Evolutionary conservation across 202 grass and related monocot species (phyloP).

Genomic region (Zizania palustris): DNA sequence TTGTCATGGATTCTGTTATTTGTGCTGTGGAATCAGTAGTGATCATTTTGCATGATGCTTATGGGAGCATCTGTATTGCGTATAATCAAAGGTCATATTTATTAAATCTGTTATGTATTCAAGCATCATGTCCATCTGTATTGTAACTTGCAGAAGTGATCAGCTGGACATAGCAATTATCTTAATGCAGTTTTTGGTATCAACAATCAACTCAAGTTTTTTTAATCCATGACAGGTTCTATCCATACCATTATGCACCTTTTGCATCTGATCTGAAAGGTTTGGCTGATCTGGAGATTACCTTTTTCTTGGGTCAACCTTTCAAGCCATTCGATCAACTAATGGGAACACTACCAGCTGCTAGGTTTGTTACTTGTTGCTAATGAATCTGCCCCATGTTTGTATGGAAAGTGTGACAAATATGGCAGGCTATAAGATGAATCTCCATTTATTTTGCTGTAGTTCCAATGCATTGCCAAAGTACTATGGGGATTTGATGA

Average conservation of each 20-base stretch:
- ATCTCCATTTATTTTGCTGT: slow-evolving; percentile 49
- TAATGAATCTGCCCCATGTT: slow-evolving; percentile 23
- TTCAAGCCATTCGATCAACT: slow-evolving; percentile 99
- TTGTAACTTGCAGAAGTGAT: slow-evolving; percentile 13
- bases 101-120: neutral
- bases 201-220: slow-evolving; percentile 29
- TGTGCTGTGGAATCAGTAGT: slow-evolving; percentile 27
- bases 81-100: neutral
- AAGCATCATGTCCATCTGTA: slow-evolving; percentile 5
- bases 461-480: slow-evolving; percentile 92
- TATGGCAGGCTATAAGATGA: slow-evolving; percentile 42
- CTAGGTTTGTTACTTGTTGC: slow-evolving; percentile 67
- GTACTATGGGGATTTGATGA: slow-evolving; percentile 76
- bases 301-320: slow-evolving; percentile 99
- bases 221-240: slow-evolving; percentile 71
- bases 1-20: slow-evolving; percentile 17
- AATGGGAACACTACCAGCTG: slow-evolving; percentile 95
- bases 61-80: neutral
- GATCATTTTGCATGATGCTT: slow-evolving; percentile 13
- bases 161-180: slow-evolving; percentile 19
- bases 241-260: slow-evolving; percentile 98
- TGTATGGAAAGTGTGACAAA: slow-evolving; percentile 2
- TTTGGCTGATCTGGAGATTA: slow-evolving; percentile 92
- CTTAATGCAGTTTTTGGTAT: slow-evolving; percentile 20
- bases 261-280: slow-evolving; percentile 90